These are phyloP conservation scores for Yamadazyma mexicana DNA, from an alignment of 1,139 yeast genomes.

Conservation along the genomic window DNA sequence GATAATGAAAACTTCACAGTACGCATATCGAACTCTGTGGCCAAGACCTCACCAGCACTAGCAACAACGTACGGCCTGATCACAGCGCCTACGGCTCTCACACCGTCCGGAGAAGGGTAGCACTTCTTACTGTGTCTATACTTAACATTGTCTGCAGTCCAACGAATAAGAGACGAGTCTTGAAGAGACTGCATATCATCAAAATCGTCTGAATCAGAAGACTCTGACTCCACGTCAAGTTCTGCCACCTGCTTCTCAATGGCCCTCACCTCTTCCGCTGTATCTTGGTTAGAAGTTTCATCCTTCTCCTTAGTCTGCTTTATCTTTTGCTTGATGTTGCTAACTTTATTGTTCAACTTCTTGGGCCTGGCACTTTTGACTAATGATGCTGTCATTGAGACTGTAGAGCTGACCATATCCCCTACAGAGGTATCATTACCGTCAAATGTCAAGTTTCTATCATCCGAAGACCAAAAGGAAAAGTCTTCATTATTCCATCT, in stretches of 20 bases:
- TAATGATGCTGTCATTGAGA: conserved; percentile 15
- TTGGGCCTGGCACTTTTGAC: conserved; percentile 12
- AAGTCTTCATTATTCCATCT: conserved; percentile 92
- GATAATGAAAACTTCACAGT: conserved; percentile 48
- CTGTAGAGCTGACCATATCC: conserved; percentile 15
- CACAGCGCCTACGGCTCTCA: conserved; percentile 68
- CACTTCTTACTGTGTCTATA: conserved; percentile 28
- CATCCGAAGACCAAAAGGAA: conserved; percentile 80
- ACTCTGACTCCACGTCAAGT: conserved; percentile 10
- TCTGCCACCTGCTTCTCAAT: conserved; percentile 9
- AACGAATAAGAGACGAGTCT: conserved; percentile 17
- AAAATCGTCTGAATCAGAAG: conserved; percentile 13
- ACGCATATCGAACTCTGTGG: conserved; percentile 56
- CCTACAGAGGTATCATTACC: conserved; percentile 12
- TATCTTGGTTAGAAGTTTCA: conserved; percentile 2
- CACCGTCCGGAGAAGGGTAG: conserved; percentile 55
- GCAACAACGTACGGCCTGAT: conserved; percentile 71
- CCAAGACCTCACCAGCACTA: conserved; percentile 51
- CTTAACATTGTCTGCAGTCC: conserved; percentile 26
- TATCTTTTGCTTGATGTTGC: conserved; percentile 12
- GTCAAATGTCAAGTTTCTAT: conserved; percentile 31
- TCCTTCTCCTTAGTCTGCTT: conserved; percentile 7
- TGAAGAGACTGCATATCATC: conserved; percentile 17
- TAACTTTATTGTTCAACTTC: conserved; percentile 11
- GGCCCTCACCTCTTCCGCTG: conserved; percentile 5